Base-by-base conservation (phyloP, 2,329 filamentous ascomycete genomes). In the Akanthomyces dipterigenus region DNA sequence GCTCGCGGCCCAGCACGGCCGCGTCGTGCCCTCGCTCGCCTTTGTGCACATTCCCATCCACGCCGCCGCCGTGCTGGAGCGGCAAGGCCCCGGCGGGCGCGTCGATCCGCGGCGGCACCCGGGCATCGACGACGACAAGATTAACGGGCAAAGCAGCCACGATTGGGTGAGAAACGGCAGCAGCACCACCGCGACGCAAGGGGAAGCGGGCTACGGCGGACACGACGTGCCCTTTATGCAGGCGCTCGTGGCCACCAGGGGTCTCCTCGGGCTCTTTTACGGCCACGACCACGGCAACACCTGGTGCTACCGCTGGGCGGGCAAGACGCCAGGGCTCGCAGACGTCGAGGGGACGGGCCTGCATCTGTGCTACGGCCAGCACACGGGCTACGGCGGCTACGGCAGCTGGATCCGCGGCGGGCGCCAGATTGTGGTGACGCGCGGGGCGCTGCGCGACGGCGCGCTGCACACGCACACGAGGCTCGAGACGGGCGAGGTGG, bases 301-400 rank as follows among this genome's bases (percentile, higher is more conserved):
- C 22, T 83, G 80, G 81, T 82, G 78, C 67, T 73, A 69, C 48
- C 72, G 68, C 57, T 78, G 74, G 75, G 66, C 72, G 14, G 70
- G 63, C 36, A 36, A n/a, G 3, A n/a, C 61, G 1, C 57, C 55
- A 3, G 62, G 55, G 14, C 55, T 64, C 74, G 26, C 60, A 62
- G 8, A 60, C 62, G 8, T 70, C 1, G 49, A 58, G 42, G 51
- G 34, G n/a, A 51, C 74, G 45, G 28, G 75, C 1, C 63, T 72
- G 24, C 70, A 73, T 48, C 62, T 79, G 14, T 79, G 77, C 64
- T 87, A 85, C 67, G 82, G 83, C 2, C 81, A 86, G 63, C 85
- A 86, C 64, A 80, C 82, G 0, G 86, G 86, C 1, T 88, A 88
- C 61, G 86, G 86, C 0, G 86, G 87, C 0, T 88, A 88, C 64